Evolutionary conservation across 2,329 filamentous ascomycete species (phyloP), one percentile per base, ranked within the genome.

Genomic region (Bipolaris oryzae): DNA sequence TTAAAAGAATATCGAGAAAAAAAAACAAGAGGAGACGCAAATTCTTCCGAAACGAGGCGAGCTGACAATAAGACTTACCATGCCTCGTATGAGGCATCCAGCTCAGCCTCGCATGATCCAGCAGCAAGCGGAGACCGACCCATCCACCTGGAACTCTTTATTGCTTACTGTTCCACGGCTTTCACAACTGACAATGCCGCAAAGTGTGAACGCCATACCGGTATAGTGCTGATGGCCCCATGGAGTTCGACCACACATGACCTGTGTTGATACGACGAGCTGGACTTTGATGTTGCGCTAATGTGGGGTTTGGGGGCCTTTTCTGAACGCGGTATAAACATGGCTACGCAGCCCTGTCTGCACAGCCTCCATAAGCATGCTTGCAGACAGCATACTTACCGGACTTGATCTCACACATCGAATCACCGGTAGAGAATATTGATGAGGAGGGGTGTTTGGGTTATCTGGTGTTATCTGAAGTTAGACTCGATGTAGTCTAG

Each of bases 121-220:
- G 35, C 41, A 39, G 20, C 45, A 25, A 50, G 16, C 37, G 33
- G 41, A 41, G n/a, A 33, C 38, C 23, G 37, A 49, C 43, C 47
- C 53, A 48, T 55, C 56, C 55, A 16, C 35, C 16, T 47, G 31
- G 43, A 44, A 25, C 18, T 25, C 41, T 56, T 53, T 34, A 20
- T 44, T 43, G 59, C 57, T 60, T 56, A 62, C 57, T 28, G 57
- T 57, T 43, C 50, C 41, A 60, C 57, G n/a, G 6, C 9, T 41
- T 21, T 20, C 39, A 39, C 31, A 13, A 16, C 18, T 37, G n/a
- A 23, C 48, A 38, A 5, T 35, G 37, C 35, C 15, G 41, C 45
- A 48, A 18, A 18, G 35, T 18, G 20, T 21, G 16, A 49, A 43
- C 42, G 42, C 44, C 37, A 25, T 54, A 38, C 38, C 13, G 25